Percentiles rank a stretch among this genome's conserved stretches.
Conservation (phyloP, 345 rosid species). For the Microthlaspi erraticum region DNA sequence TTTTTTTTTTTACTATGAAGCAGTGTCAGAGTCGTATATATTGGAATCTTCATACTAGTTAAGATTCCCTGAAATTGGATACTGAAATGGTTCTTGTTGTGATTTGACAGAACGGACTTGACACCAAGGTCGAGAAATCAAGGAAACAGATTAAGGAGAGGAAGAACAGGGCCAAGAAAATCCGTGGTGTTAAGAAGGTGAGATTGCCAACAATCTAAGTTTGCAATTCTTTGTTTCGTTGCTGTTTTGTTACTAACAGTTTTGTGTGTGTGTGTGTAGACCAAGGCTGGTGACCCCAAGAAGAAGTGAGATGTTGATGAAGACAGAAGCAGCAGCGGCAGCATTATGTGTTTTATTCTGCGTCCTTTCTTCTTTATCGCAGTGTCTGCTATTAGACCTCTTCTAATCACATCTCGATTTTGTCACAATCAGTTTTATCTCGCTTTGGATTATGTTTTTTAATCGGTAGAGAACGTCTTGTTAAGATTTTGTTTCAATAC, state of each 20-base stretch:
- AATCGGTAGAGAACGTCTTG: slow-evolving; percentile 31
- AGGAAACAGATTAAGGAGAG: slow-evolving; percentile 97
- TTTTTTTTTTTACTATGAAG: background rate
- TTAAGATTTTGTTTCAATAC: slow-evolving; percentile 38
- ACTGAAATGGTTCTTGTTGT: background rate
- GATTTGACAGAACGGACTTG: slow-evolving; percentile 80
- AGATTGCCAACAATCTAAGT: background rate
- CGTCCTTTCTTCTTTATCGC: slow-evolving; percentile 7
- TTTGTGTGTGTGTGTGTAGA: slow-evolving; percentile 45
- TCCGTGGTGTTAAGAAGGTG: slow-evolving; percentile 98
- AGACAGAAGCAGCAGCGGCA: background rate
- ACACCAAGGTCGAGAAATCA: slow-evolving; percentile 89
- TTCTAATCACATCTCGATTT: slow-evolving; percentile 35
- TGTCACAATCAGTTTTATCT: slow-evolving; percentile 23
- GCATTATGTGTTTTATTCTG: slow-evolving; percentile 22
- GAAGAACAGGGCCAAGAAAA: slow-evolving; percentile 92
- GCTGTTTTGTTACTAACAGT: background rate
- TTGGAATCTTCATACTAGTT: background rate
- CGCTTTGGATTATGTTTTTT: slow-evolving; percentile 21
- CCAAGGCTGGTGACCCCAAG: slow-evolving; percentile 93
- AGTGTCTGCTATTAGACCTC: slow-evolving; percentile 27
- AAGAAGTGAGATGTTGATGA: slow-evolving; percentile 60
- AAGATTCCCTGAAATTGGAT: background rate
- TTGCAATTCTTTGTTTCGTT: background rate
- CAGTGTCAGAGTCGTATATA: background rate